Evolutionary conservation across 345 rosid genomes (phyloP).

Genomic region (Bruguiera sexangula): DNA sequence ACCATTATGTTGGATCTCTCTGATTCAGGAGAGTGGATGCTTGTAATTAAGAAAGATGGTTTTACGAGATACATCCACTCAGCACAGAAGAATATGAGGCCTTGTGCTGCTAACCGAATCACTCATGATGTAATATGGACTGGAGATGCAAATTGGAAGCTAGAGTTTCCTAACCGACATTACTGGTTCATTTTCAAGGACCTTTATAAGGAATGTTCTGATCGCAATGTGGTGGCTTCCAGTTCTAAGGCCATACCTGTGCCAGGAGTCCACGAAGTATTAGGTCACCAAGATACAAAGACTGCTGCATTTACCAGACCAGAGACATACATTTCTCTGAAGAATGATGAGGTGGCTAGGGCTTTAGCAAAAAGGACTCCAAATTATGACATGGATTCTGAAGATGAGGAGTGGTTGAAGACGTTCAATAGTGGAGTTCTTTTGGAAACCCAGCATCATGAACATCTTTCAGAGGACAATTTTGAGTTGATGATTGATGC

Average conservation of each 20-base stretch:
- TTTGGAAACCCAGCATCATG: constrained; percentile 25
- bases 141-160: constrained; percentile 73
- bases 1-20: constrained; percentile 49
- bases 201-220: constrained; percentile 74
- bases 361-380: constrained; percentile 61
- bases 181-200: constrained; percentile 87
- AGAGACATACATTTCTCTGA: constrained; percentile 49
- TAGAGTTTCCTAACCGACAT: constrained; percentile 66
- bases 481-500: constrained; percentile 91
- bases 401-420: constrained; percentile 86
- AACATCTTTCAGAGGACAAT: constrained; percentile 51
- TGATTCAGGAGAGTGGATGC: constrained; percentile 62
- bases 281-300: constrained; percentile 41
- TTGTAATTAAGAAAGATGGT: constrained; percentile 60
- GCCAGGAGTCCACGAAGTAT: constrained; percentile 70
- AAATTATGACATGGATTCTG: constrained; percentile 86
- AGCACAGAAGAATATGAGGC: constrained; percentile 62
- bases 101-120: constrained; percentile 53
- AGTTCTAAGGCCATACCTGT: constrained; percentile 65
- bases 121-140: constrained; percentile 70
- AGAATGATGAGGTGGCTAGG: constrained; percentile 72
- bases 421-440: constrained; percentile 43
- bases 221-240: constrained; percentile 52
- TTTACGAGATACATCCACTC: constrained; percentile 37
- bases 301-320: constrained; percentile 50